phyloP scores from a whole-genome alignment of 169 alveolate genomes.

The Perkinsus olseni region DNA sequence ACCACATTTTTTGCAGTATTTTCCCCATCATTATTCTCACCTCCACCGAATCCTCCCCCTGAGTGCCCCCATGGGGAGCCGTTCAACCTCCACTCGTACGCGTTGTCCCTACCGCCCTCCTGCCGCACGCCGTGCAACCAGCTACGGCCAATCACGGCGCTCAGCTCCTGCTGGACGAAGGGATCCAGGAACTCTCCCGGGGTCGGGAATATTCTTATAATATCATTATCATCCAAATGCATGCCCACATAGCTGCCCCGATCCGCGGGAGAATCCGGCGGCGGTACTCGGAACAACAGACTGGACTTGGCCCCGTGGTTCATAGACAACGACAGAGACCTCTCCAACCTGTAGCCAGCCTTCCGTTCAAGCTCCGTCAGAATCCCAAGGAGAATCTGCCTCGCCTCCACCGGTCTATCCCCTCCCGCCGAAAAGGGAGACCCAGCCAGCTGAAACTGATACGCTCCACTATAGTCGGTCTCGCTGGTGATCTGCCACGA shows the following conservation, averaged over 20 bases:
- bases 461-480: background rate
- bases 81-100: background rate
- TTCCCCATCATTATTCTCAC: background rate
- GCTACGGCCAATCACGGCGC: background rate
- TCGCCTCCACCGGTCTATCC: background rate
- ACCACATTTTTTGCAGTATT: background rate
- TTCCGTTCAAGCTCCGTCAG: background rate
- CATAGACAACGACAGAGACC: background rate
- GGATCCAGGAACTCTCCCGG: background rate
- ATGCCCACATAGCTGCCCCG: background rate
- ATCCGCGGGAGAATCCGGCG: background rate
- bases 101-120: background rate
- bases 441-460: background rate
- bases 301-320: background rate
- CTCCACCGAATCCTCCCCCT: background rate
- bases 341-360: background rate
- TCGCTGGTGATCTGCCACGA: background rate
- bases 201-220: background rate
- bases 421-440: background rate
- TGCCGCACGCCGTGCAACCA: background rate
- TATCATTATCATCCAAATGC: background rate
- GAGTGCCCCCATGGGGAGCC: background rate
- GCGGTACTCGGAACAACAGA: background rate
- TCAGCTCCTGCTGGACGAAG: background rate
- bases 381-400: background rate